Evolutionary conservation across 805 yeast genomes (phyloP).

Genomic region (Pichia deserticola): DNA sequence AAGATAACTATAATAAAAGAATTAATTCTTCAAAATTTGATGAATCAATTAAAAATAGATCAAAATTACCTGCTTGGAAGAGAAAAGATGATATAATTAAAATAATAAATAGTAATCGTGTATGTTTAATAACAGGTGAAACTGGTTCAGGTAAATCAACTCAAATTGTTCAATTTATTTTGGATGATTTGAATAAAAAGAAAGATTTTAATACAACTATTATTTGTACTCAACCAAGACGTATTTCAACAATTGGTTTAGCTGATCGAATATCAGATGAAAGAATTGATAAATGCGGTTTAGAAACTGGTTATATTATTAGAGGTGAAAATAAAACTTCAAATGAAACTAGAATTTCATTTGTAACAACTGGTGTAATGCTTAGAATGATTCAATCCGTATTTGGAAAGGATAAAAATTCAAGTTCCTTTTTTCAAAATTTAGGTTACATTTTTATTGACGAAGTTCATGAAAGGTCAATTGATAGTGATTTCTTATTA

Average conservation of each 20-base stretch:
- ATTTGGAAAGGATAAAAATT: slow-evolving; percentile 18
- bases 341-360: slow-evolving; percentile 62
- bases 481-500: slow-evolving; percentile 80
- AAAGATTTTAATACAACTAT: slow-evolving; percentile 52
- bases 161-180: slow-evolving; percentile 82
- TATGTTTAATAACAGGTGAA: slow-evolving; percentile 85
- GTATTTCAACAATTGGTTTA: slow-evolving; percentile 90
- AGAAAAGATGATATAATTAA: slow-evolving; percentile 50
- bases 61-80: slow-evolving; percentile 77
- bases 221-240: slow-evolving; percentile 90
- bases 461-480: slow-evolving; percentile 95
- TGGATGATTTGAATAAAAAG: slow-evolving; percentile 52
- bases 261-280: slow-evolving; percentile 91
- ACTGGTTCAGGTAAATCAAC: slow-evolving; percentile 98
- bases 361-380: slow-evolving; percentile 89
- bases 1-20: slow-evolving; percentile 27
- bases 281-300: slow-evolving; percentile 55
- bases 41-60: slow-evolving; percentile 36
- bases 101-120: slow-evolving; percentile 50
- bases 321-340: slow-evolving; percentile 77
- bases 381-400: slow-evolving; percentile 71
- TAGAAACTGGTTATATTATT: slow-evolving; percentile 81
- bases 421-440: slow-evolving; percentile 37
- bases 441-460: slow-evolving; percentile 75
- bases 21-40: slow-evolving; percentile 18